Evolutionary conservation across 768 basidiomycete genomes (phyloP), one percentile per base, ranked within the genome.

Genomic region (Russula sp.): DNA sequence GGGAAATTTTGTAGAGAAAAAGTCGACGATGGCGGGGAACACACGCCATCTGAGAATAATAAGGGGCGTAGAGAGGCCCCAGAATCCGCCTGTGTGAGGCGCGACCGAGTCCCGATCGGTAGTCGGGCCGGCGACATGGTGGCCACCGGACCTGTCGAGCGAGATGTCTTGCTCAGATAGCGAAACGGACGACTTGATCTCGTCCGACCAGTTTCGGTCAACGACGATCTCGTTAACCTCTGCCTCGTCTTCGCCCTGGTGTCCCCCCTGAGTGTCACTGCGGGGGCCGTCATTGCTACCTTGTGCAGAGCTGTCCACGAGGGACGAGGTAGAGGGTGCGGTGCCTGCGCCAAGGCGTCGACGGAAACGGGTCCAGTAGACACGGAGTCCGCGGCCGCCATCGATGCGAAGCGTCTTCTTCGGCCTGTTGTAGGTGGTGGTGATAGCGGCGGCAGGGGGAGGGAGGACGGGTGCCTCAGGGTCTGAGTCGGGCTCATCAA

Each of bases 141-240:
- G 80, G 65, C 78, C 80, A 54, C 80, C 79, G 14, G 81, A 78
- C 74, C 82, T 83, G 49, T 85, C 81, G 18, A 78, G 79, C 20
- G 74, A 78, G 20, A 66, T 69, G 58, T 76, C 80, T 32, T 81
- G 79, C 32, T 86, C 84, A 18, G 84, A 83, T 59, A 81, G 81
- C 53, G 72, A 73, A 26, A 81, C 75, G 24, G 81, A 81, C 57
- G 78, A 84, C 72, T 80, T 83, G 66, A 81, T 77, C 64, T 84
- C 83, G 61, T 84, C 84, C 2, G 80, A 76, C 88, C 87, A 89
- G 36, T 79, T 75, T 53, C 88, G 81, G 73, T 92, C 89, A 18
- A 92, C 89, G 26, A 92, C 84, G 24, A 90, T 83, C 76, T 89
- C 83, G 73, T 92, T 83, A 9, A 90, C 84, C 58, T 78, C 75